Evolutionary conservation across 768 basidiomycete species (phyloP), one percentile per base, ranked within the genome.

Genomic region (Leccinum aurantiacum): DNA sequence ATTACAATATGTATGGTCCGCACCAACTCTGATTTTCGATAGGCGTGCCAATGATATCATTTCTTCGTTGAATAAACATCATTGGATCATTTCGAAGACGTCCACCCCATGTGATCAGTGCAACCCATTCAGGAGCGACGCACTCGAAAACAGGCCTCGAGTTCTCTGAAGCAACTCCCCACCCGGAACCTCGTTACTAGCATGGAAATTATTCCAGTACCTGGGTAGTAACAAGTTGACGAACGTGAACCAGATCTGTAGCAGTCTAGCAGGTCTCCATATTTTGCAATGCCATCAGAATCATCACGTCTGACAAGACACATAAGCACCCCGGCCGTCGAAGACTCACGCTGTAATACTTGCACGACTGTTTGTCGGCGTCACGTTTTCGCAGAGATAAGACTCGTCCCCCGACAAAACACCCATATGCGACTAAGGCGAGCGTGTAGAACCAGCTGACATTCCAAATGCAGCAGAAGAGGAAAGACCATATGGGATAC

Each of bases 401-500:
- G 58, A 77, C 77, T 66, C 3, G 58, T 31, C 31, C 62, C 4
- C 76, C 80, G 33, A 78, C 72, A 9, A 72, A 62, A 31, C 73
- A 57, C 2, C 75, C 75, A 1, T 77, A 72, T 0, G 63, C 60
- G 4, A 75, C 61, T 57, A 80, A 75, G 3, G 60, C 64, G 0
- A 66, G 49, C 1, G 70, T 63, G 17, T 60, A 66, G 3, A 69
- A 54, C 53, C 60, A 44, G n/a, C 73, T 72, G 11, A 79, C 51
- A 33, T 73, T 60, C 80, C 80, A 81, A 27, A 75, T 60, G 25
- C 56, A 44, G 49, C 70, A 70, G 3, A 80, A 63, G n/a, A 67
- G 25, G 54, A 61, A 64, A 0, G 79, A 77, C 80, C 80, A 82
- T 0, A 72, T 46, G 3, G 76, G 68, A 4, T 66, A 4, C 68